These are phyloP conservation scores for Chamaecrista fasciculata DNA, from an alignment of 306 rosid genomes.

Conservation along the genomic window DNA sequence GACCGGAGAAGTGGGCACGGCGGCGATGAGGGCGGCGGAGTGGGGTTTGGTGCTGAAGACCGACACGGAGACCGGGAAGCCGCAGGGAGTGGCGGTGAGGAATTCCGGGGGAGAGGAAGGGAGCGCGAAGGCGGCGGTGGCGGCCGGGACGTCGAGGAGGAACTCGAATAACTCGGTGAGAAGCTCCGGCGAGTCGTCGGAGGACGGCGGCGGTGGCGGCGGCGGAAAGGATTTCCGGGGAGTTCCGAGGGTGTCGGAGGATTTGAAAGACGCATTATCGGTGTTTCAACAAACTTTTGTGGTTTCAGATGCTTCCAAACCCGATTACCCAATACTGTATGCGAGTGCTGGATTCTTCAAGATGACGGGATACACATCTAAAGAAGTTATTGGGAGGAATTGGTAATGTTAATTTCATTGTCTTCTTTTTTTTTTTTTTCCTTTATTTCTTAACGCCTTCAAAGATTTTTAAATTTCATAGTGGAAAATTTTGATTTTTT, in stretches of 20 bases:
- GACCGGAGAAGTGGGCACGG: slow-evolving; percentile 41
- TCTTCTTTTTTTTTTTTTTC: neutral
- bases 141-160: slow-evolving; percentile 40
- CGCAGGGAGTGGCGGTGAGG: slow-evolving; percentile 65
- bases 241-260: slow-evolving; percentile 72
- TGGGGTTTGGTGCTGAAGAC: slow-evolving; percentile 88
- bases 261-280: slow-evolving; percentile 71
- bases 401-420: slow-evolving; percentile 41
- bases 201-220: slow-evolving; percentile 62
- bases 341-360: slow-evolving; percentile 94
- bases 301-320: slow-evolving; percentile 88
- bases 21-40: slow-evolving; percentile 86
- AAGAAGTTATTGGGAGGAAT: slow-evolving; percentile 82
- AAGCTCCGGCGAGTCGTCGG: slow-evolving; percentile 66
- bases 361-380: slow-evolving; percentile 94
- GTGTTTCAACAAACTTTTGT: slow-evolving; percentile 93
- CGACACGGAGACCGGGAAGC: slow-evolving; percentile 79
- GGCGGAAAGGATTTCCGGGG: slow-evolving; percentile 51
- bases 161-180: slow-evolving; percentile 64
- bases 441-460: too few species aligned
- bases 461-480: too few species aligned
- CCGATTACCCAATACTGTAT: slow-evolving; percentile 88
- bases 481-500: too few species aligned
- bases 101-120: slow-evolving; percentile 72
- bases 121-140: slow-evolving; percentile 7